Conservation (phyloP, 75 land plant species). For the Sequoia sempervirens region DNA sequence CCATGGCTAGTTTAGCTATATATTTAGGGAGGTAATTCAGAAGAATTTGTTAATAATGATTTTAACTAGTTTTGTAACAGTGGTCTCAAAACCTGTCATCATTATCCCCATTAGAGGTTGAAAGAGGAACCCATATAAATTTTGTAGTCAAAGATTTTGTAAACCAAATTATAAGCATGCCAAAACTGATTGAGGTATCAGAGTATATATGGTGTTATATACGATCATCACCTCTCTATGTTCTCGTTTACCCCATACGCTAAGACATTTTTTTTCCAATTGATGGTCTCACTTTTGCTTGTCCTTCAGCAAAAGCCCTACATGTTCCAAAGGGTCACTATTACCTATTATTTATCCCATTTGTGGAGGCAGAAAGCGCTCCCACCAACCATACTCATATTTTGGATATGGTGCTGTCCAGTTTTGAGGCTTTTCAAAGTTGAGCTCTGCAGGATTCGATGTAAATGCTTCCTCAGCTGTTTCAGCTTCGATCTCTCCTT, state of each 20-base stretch:
- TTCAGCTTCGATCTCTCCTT: constrained; percentile 61
- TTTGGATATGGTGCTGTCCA: constrained; percentile 79
- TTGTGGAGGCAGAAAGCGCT: constrained; percentile 48
- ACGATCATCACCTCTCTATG: neutral
- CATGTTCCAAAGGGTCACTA: neutral
- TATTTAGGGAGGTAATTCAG: too few relatives aligned
- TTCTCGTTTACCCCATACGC: neutral
- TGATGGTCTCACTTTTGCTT: neutral
- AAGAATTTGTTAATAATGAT: too few relatives aligned
- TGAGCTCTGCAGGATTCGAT: constrained; percentile 43
- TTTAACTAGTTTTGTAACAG: too few relatives aligned
- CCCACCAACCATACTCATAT: constrained; percentile 77
- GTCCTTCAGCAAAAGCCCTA: neutral
- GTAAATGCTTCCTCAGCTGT: constrained; percentile 60
- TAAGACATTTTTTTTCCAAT: neutral
- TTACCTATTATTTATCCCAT: neutral
- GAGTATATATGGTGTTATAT: too few relatives aligned
- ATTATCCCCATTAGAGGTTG: too few relatives aligned
- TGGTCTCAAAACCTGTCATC: too few relatives aligned
- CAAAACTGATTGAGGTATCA: neutral
- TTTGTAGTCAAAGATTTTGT: neutral
- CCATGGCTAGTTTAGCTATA: too few relatives aligned
- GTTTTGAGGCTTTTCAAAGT: constrained; percentile 57
- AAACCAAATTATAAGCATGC: neutral
- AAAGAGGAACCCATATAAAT: too few relatives aligned